Conservation (phyloP, 768 basidiomycete species). For the Leccinum subgranulosum region DNA sequence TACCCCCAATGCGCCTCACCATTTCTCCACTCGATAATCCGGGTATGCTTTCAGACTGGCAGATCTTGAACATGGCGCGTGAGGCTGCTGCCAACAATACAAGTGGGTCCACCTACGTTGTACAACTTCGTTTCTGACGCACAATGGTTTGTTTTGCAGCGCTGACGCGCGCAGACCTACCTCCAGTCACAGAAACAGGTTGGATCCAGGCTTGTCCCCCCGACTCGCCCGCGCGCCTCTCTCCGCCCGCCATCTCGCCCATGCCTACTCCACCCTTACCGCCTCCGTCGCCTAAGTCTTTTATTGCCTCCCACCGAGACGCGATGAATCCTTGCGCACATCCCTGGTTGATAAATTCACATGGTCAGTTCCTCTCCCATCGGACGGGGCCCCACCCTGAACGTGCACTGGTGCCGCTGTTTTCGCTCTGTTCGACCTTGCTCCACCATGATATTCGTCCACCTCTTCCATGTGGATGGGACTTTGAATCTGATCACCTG, state of each 20-base stretch:
- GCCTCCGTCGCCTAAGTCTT: conserved; percentile 17
- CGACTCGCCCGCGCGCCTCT: conserved; percentile 25
- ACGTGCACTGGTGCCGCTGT: conserved; percentile 44
- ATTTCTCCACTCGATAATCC: conserved; percentile 33
- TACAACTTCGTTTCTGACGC: neutral
- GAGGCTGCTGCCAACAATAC: conserved; percentile 28
- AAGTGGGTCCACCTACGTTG: conserved; percentile 14
- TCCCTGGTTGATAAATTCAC: conserved; percentile 35
- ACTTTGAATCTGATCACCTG: conserved; percentile 33
- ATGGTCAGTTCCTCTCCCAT: conserved; percentile 53
- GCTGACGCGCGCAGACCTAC: conserved; percentile 31
- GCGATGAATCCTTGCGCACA: conserved; percentile 39
- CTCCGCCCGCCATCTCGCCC: conserved; percentile 29
- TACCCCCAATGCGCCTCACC: conserved; percentile 33
- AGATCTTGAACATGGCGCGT: conserved; percentile 18
- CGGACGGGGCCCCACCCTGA: conserved; percentile 45
- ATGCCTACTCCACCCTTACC: neutral
- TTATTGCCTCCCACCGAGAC: conserved; percentile 35
- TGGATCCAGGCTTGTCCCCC: conserved; percentile 23
- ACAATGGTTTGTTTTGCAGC: conserved; percentile 15
- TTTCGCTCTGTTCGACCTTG: conserved; percentile 47
- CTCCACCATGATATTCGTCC: conserved; percentile 57
- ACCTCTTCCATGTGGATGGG: conserved; percentile 46
- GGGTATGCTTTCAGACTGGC: conserved; percentile 24
- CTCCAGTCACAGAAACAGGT: conserved; percentile 26